Evolutionary conservation across 75 land plant genomes (phyloP).

Genomic region (Ceratopteris richardii): DNA sequence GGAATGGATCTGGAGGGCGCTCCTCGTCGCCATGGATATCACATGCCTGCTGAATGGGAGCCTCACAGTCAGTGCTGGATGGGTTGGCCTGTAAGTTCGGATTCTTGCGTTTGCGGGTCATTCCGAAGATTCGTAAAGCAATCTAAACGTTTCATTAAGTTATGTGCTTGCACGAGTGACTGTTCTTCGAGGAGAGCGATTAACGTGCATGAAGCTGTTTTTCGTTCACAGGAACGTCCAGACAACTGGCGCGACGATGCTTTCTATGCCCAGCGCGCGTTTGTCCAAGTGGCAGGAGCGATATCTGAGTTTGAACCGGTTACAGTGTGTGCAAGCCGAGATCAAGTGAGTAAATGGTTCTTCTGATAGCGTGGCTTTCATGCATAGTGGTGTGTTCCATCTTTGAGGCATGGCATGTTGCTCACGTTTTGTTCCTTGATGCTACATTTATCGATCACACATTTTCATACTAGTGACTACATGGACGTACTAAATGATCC

Average conservation of each 20-base stretch:
- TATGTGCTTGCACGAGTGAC: background rate
- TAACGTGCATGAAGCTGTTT: background rate
- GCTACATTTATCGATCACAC: too few species aligned
- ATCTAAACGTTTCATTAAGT: too few species aligned
- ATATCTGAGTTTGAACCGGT: constrained; percentile 85
- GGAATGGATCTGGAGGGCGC: constrained; percentile 40
- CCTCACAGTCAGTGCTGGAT: constrained; percentile 74
- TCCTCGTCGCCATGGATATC: constrained; percentile 41
- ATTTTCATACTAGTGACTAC: too few species aligned
- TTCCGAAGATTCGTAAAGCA: too few species aligned
- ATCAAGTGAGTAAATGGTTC: constrained; percentile 42
- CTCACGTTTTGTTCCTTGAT: too few species aligned
- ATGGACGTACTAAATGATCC: too few species aligned
- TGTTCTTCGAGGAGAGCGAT: background rate
- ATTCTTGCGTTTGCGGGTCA: background rate
- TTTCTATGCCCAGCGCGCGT: constrained; percentile 50
- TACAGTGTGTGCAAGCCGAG: constrained; percentile 73
- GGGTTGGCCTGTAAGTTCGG: constrained; percentile 87
- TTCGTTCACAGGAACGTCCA: constrained; percentile 68
- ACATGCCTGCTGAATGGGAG: constrained; percentile 90
- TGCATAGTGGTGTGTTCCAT: too few species aligned
- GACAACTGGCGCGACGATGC: constrained; percentile 91
- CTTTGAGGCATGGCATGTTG: too few species aligned
- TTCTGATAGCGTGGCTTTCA: background rate
- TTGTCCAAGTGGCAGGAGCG: constrained; percentile 70